phyloP scores from a whole-genome alignment of 148 eudicot genomes.

The Euryodendron excelsum region DNA sequence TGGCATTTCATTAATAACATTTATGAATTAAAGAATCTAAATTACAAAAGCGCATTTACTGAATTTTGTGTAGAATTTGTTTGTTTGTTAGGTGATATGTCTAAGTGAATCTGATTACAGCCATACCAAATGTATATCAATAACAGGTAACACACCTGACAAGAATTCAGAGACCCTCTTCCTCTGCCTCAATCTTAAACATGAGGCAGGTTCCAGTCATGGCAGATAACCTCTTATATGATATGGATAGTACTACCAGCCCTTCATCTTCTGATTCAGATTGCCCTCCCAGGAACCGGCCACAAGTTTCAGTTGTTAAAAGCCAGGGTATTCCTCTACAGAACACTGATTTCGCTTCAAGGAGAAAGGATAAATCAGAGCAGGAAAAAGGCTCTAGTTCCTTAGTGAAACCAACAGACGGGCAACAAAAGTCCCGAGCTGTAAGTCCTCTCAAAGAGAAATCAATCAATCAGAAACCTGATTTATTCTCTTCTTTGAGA shows the following conservation, averaged over 20 bases:
- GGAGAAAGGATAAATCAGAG: slow-evolving; percentile 25
- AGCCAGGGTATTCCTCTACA: slow-evolving; percentile 16
- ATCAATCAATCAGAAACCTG: slow-evolving; percentile 54
- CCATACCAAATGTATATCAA: not conserved
- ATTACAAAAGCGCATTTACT: too few relatives aligned
- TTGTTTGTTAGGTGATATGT: not conserved
- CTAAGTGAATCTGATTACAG: not conserved
- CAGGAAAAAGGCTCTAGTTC: slow-evolving; percentile 20
- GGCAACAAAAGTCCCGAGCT: slow-evolving; percentile 30
- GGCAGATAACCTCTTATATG: slow-evolving; percentile 73
- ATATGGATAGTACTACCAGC: slow-evolving; percentile 74
- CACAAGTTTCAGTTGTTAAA: slow-evolving; percentile 12
- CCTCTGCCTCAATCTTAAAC: slow-evolving; percentile 35
- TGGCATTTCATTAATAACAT: too few relatives aligned
- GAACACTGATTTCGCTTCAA: slow-evolving; percentile 19
- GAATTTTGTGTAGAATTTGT: not conserved
- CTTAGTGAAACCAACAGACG: slow-evolving; percentile 23
- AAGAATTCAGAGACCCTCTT: slow-evolving; percentile 64
- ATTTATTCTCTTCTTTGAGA: slow-evolving; percentile 25
- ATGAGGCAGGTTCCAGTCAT: slow-evolving; percentile 41
- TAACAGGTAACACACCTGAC: slow-evolving; percentile 62
- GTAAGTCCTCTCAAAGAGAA: slow-evolving; percentile 61
- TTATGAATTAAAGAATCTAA: too few relatives aligned
- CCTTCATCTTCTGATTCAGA: slow-evolving; percentile 87
- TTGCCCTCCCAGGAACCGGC: slow-evolving; percentile 28